Evolutionary conservation across 2,329 filamentous ascomycete species (phyloP).

Genomic region (Penicillium verrucosum): DNA sequence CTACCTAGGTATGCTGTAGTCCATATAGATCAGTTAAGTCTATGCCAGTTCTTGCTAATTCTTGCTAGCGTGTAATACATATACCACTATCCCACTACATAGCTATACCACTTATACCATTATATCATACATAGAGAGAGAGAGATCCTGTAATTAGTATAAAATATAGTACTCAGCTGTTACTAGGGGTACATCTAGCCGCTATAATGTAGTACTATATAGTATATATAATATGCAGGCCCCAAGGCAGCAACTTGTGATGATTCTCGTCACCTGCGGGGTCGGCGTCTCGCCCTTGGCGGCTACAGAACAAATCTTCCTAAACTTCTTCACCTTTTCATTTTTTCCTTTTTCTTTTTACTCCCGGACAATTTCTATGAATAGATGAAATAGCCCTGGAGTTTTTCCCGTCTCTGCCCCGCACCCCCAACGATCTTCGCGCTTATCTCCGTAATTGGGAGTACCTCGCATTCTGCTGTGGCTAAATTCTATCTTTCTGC

Average conservation of each 20-base stretch:
- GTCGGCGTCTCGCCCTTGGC: conserved; percentile 21
- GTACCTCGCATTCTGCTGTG: conserved; percentile 8
- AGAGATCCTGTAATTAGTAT: too few species aligned
- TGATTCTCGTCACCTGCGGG: conserved; percentile 20
- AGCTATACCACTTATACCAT: too few species aligned
- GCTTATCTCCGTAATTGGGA: conserved; percentile 15
- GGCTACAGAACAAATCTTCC: conserved; percentile 6
- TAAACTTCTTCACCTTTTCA: neutral
- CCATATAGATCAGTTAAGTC: too few species aligned
- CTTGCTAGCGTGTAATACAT: too few species aligned
- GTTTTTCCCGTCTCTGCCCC: neutral
- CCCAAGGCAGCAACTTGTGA: conserved; percentile 12
- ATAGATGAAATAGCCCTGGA: conserved; percentile 1
- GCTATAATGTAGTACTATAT: neutral
- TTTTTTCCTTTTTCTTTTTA: neutral
- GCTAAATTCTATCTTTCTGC: conserved; percentile 7
- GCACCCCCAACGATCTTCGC: conserved; percentile 11
- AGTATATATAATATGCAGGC: neutral
- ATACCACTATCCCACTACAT: too few species aligned
- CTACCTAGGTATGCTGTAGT: too few species aligned
- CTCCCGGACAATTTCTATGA: conserved; percentile 1
- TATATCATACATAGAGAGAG: too few species aligned
- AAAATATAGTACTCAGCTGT: too few species aligned
- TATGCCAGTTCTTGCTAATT: too few species aligned
- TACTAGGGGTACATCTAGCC: too few species aligned